Base-by-base conservation (phyloP, 148 eudicot species). In the Camellia lanceoleosa region DNA sequence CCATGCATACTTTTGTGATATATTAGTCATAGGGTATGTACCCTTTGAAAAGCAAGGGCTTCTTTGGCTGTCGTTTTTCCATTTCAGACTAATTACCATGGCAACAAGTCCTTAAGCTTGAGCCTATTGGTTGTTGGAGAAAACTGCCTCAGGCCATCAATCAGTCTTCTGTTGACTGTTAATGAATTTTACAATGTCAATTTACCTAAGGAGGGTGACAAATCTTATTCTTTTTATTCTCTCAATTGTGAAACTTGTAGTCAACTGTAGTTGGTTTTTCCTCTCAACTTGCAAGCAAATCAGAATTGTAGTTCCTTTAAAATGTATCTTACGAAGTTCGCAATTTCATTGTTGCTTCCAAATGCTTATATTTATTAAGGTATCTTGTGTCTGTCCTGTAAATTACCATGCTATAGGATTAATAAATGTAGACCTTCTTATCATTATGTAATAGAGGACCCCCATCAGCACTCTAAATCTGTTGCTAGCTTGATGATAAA, bases 131-230 rank as follows among this genome's bases (percentile, higher is more conserved):
- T 62, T 19, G 66, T 62, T 13, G 10, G 7, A 62, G 38, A 20
- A 19, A 41, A 12, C 5, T 68, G 16, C 56, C 19, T 49, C 58
- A 1, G 16, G 38, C 10, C 41, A 18, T 71, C 74, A 71, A 47
- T 47, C 47, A 38, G 46, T 67, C 54, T 69, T 69, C 52, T 69
- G 54, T 69, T 69, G 68, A 7, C 68, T 64, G 42, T 20, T 64
- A 23, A 20, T 20, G 10, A 64, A 23, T 20, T 64, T 23, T 64
- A 23, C 38, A 2, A 64, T 23, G 42, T 64, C 68, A 19, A 7
- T 10, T 64, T 15, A 30, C 20, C 9, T 18, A 23, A 23, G 23
- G 19, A 15, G 64, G 5, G 4, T 7, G n/a, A 18, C 64, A 61
- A 30, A n/a, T 4, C 3, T 20, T 61, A 16, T 15, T 15, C 20